Percentiles rank a stretch among this genome's conserved stretches.
phyloP scores from a whole-genome alignment of 2,329 filamentous ascomycete species.

The Epichloe amarillans region DNA sequence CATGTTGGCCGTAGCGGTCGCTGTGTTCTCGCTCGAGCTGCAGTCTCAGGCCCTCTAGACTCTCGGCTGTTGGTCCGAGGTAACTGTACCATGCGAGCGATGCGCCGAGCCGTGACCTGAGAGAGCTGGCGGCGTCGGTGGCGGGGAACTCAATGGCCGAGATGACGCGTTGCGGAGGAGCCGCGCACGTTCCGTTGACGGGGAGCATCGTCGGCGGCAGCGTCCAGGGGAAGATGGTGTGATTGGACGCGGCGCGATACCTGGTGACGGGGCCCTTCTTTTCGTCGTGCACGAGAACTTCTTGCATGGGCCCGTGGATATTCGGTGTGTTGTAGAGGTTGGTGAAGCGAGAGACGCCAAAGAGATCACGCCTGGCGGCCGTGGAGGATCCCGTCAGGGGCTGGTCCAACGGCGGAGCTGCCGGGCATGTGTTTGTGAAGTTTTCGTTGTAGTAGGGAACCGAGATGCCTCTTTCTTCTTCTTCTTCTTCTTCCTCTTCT shows the following conservation, averaged over 20 bases:
- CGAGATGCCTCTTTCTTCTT: slow-evolving; percentile 5
- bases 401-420: slow-evolving; percentile 36
- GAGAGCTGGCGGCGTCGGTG: slow-evolving; percentile 22
- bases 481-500: neutral
- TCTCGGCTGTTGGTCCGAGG: slow-evolving; percentile 32
- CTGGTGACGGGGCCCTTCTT: slow-evolving; percentile 24
- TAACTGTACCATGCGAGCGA: slow-evolving; percentile 22
- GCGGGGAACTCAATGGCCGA: slow-evolving; percentile 53
- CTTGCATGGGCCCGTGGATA: slow-evolving; percentile 34
- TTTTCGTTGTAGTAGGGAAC: slow-evolving; percentile 27
- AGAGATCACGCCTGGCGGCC: slow-evolving; percentile 68
- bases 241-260: slow-evolving; percentile 51
- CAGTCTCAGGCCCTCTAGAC: slow-evolving; percentile 45
- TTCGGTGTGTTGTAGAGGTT: slow-evolving; percentile 66
- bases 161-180: slow-evolving; percentile 56
- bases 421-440: slow-evolving; percentile 53
- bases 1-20: slow-evolving; percentile 24
- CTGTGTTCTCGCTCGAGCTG: slow-evolving; percentile 53
- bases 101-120: slow-evolving; percentile 19
- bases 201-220: slow-evolving; percentile 65
- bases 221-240: slow-evolving; percentile 89
- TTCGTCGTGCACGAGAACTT: slow-evolving; percentile 29
- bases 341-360: slow-evolving; percentile 77
- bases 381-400: slow-evolving; percentile 67
- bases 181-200: slow-evolving; percentile 60